Conservation (phyloP, 1,284 basidiomycete species). For the Cryptococcus sp. region DNA sequence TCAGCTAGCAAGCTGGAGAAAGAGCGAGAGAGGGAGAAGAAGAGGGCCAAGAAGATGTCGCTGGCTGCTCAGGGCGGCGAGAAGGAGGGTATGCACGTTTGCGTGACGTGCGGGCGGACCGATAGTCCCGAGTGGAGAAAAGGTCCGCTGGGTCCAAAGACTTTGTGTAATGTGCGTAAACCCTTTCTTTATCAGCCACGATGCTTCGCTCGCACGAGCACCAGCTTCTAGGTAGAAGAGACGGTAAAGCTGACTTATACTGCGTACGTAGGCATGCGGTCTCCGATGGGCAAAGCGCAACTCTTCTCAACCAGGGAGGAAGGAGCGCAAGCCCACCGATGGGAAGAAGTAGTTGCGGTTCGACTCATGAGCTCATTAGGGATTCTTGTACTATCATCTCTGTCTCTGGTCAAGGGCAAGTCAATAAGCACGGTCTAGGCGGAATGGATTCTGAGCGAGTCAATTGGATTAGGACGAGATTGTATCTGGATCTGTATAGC, state of each 20-base stretch:
- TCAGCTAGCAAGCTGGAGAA: conserved; percentile 9
- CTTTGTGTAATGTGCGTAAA: conserved; percentile 51
- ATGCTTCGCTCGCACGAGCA: neutral
- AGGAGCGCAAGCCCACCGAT: conserved; percentile 29
- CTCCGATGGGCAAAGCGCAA: conserved; percentile 52
- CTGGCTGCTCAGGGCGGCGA: conserved; percentile 15
- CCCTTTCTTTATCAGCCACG: neutral
- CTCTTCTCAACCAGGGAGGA: conserved; percentile 37
- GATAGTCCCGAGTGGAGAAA: conserved; percentile 55
- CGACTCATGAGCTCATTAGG: no score
- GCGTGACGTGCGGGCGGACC: conserved; percentile 51
- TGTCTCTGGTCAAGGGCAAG: no score
- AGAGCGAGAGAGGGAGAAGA: conserved; percentile 1
- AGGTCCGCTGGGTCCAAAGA: conserved; percentile 53
- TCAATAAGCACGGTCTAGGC: no score
- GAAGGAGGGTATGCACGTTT: conserved; percentile 47
- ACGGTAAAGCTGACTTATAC: neutral
- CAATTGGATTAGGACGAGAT: no score
- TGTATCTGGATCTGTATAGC: no score
- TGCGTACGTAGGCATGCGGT: conserved; percentile 42
- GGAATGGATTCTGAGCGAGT: no score
- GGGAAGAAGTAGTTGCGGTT: conserved; percentile 7
- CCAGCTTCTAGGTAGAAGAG: neutral
- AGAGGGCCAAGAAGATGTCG: conserved; percentile 4
- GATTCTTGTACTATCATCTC: no score